Evolutionary conservation across 2,329 filamentous ascomycete species (phyloP).

Genomic region (Amylocarpus encephaloides): DNA sequence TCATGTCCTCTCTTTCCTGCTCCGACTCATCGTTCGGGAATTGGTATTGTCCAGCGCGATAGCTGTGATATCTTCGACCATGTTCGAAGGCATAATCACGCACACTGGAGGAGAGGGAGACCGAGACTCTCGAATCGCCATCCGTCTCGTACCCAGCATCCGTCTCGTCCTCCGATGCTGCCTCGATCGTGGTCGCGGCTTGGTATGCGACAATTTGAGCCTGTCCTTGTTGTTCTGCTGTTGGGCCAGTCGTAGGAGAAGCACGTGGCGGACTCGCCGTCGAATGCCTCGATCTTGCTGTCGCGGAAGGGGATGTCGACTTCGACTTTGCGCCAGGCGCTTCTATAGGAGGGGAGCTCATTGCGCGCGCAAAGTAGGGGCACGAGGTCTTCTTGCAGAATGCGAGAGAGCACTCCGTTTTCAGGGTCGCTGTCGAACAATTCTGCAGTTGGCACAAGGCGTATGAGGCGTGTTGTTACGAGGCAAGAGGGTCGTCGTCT

Average conservation of each 20-base stretch:
- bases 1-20: conserved; percentile 50
- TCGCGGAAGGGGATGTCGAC: no score
- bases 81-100: conserved; percentile 48
- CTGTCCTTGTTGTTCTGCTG: not conserved
- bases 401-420: no score
- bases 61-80: conserved; percentile 51
- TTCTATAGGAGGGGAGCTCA: no score
- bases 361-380: no score
- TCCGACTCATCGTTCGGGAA: conserved; percentile 54
- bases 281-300: no score
- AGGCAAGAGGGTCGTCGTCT: no score
- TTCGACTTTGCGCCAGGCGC: no score
- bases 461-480: no score
- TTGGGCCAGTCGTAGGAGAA: not conserved
- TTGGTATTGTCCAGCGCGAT: conserved; percentile 46
- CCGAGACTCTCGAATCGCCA: conserved; percentile 6
- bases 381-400: no score
- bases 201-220: conserved; percentile 5
- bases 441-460: no score
- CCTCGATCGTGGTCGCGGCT: conserved; percentile 7
- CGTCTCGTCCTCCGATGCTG: not conserved
- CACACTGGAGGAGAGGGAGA: conserved; percentile 29
- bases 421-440: no score
- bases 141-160: conserved; percentile 7
- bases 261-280: no score